These are phyloP conservation scores for Neltuma alba DNA, from an alignment of 306 rosid genomes.

Conservation along the genomic window DNA sequence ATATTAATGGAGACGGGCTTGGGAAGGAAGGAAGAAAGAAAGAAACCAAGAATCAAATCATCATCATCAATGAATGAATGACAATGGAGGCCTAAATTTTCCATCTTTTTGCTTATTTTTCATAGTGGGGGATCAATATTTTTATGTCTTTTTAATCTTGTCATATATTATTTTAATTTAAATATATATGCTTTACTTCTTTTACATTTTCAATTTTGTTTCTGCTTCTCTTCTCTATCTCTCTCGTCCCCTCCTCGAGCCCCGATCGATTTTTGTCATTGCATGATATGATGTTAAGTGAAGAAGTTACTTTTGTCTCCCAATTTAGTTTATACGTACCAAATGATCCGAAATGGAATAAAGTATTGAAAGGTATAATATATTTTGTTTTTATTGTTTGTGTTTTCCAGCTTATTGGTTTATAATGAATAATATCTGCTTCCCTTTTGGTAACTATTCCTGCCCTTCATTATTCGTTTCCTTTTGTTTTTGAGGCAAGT, in stretches of 20 bases:
- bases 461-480: not conserved
- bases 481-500: constrained; percentile 16
- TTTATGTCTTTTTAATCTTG: constrained; percentile 41
- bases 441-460: constrained; percentile 27
- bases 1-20: constrained; percentile 35
- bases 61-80: constrained; percentile 8
- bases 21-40: not conserved
- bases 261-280: constrained; percentile 28
- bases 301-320: constrained; percentile 34
- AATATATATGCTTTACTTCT: constrained; percentile 29
- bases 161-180: not conserved
- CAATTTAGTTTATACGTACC: constrained; percentile 39
- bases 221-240: not conserved
- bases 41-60: not conserved
- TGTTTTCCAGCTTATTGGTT: constrained; percentile 4
- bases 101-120: constrained; percentile 12
- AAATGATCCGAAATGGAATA: constrained; percentile 40
- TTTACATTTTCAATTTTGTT: not conserved
- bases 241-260: not conserved
- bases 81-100: constrained; percentile 39
- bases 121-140: constrained; percentile 15
- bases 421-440: constrained; percentile 1
- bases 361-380: constrained; percentile 10
- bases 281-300: constrained; percentile 40
- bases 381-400: constrained; percentile 7